Percentiles rank a stretch among this genome's conserved stretches.
phyloP scores from a whole-genome alignment of 202 grass and related monocot genomes.

The Zizania palustris region DNA sequence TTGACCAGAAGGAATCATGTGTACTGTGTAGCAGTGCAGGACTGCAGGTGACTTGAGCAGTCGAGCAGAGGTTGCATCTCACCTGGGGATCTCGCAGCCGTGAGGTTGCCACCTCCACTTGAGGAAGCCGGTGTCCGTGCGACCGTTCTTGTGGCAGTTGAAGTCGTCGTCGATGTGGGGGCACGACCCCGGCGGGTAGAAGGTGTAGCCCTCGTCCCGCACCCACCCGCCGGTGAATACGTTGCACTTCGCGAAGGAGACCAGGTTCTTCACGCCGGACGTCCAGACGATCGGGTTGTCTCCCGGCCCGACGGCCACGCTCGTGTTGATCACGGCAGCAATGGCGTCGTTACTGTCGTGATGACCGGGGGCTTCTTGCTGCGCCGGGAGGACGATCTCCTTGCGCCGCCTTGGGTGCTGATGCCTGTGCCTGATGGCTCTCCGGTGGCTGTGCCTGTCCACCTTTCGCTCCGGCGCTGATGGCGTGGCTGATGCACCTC shows the following conservation, averaged over 20 bases:
- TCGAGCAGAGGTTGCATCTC: not conserved
- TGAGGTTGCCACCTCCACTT: slow-evolving; percentile 89
- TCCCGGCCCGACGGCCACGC: slow-evolving; percentile 11
- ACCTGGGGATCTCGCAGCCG: slow-evolving; percentile 78
- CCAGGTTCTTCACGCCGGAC: slow-evolving; percentile 43
- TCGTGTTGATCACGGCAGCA: slow-evolving; percentile 9
- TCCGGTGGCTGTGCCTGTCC: slow-evolving; percentile 23
- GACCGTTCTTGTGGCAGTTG: slow-evolving; percentile 88
- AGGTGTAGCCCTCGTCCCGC: slow-evolving; percentile 58
- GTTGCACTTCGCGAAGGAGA: slow-evolving; percentile 55
- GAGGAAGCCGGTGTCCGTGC: slow-evolving; percentile 65
- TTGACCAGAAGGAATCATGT: not conserved
- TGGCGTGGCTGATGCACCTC: not conserved
- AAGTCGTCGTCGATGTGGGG: slow-evolving; percentile 69
- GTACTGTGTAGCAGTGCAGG: too few relatives aligned
- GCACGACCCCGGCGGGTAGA: slow-evolving; percentile 72
- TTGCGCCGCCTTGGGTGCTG: slow-evolving; percentile 37
- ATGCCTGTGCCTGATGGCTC: slow-evolving; percentile 31
- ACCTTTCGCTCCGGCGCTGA: slow-evolving; percentile 12
- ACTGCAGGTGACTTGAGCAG: not conserved
- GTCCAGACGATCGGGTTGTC: slow-evolving; percentile 42
- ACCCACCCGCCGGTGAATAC: slow-evolving; percentile 79
- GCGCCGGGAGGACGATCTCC: not conserved
- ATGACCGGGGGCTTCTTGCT: not conserved
- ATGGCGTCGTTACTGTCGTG: not conserved